Conservation (phyloP, 2,329 filamentous ascomycete species). For the Fusarium sp. region DNA sequence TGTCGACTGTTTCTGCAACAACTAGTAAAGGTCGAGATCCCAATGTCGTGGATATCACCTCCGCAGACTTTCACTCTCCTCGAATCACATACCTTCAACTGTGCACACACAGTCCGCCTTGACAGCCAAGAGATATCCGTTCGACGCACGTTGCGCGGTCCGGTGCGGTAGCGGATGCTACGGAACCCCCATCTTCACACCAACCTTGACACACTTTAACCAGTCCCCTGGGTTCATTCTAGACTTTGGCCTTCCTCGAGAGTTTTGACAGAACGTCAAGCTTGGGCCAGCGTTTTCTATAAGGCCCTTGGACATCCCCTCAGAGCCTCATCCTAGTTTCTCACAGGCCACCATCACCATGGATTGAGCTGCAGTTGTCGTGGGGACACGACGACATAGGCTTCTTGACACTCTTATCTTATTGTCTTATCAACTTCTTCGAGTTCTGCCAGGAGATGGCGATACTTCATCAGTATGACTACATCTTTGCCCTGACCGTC, state of each 20-base stretch:
- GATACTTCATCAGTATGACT: conserved; percentile 62
- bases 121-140: conserved; percentile 7
- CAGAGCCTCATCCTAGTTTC: conserved; percentile 18
- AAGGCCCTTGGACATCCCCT: conserved; percentile 3
- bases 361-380: conserved; percentile 37
- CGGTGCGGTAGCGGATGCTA: conserved; percentile 5
- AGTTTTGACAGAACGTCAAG: background rate
- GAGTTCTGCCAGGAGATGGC: conserved; percentile 44
- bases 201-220: conserved; percentile 25
- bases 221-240: conserved; percentile 23
- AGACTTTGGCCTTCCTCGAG: conserved; percentile 3
- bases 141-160: conserved; percentile 11
- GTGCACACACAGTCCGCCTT: conserved; percentile 36
- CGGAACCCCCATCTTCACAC: background rate
- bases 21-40: conserved; percentile 16
- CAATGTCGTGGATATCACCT: background rate
- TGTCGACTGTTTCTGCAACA: background rate
- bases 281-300: conserved; percentile 21
- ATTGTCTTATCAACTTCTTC: background rate
- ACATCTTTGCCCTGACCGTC: conserved; percentile 67
- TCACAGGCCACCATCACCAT: conserved; percentile 18
- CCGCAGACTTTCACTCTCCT: background rate
- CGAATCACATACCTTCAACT: conserved; percentile 35
- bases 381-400: conserved; percentile 16
- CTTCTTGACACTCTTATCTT: background rate